These are phyloP conservation scores for Heliamphora pulchella DNA, from an alignment of 179 eudicot species.

Conservation along the genomic window DNA sequence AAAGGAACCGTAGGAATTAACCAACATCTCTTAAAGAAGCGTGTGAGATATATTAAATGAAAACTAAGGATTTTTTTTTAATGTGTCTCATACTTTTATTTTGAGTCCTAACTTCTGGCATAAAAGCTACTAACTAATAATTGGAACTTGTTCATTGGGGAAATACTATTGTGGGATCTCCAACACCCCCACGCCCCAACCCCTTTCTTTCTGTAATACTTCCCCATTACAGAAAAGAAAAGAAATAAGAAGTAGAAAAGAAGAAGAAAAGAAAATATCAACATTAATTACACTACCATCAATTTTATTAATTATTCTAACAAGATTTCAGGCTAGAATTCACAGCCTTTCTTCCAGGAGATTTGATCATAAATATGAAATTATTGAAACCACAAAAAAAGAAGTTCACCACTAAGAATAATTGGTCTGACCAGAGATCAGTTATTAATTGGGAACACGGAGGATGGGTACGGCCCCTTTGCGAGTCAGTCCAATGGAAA, in stretches of 20 bases:
- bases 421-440: constrained; percentile 1
- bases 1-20: background rate
- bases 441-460: background rate
- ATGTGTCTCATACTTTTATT: background rate
- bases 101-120: background rate
- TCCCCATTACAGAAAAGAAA: too few relatives aligned
- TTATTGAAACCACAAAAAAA: background rate
- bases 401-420: background rate
- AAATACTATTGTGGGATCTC: background rate
- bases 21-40: too few relatives aligned
- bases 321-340: background rate
- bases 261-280: background rate
- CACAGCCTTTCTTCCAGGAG: background rate
- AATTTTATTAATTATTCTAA: background rate
- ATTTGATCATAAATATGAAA: constrained; percentile 6
- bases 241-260: background rate
- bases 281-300: too few relatives aligned
- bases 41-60: background rate
- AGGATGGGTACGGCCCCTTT: background rate
- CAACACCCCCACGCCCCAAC: too few relatives aligned
- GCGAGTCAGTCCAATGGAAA: background rate
- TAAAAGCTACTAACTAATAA: background rate
- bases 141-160: background rate
- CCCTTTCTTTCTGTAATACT: too few relatives aligned
- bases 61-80: background rate